A percentile compares a stretch with the other conserved stretches of the same genome.
Conservation (phyloP, 2,329 filamentous ascomycete species). For the Arthroderma sp. region DNA sequence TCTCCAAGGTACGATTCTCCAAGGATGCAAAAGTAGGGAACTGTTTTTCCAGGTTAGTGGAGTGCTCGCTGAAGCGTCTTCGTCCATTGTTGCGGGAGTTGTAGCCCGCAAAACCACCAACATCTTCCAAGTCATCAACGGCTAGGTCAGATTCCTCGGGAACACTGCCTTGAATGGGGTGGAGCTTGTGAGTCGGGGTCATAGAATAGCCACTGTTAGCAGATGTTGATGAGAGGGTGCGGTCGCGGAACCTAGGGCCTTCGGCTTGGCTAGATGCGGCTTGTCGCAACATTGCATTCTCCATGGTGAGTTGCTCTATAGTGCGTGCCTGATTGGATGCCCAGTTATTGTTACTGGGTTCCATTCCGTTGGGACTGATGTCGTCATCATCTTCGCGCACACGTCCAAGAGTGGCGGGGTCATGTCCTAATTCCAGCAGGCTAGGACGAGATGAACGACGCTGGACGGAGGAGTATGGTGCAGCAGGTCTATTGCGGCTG, state of each 20-base stretch:
- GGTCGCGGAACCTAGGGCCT: slow-evolving; percentile 27
- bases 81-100: slow-evolving; percentile 27
- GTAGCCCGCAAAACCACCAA: slow-evolving; percentile 31
- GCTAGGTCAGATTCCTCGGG: slow-evolving; percentile 35
- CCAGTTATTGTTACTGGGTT: slow-evolving; percentile 27
- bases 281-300: slow-evolving; percentile 38
- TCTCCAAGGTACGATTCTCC: slow-evolving; percentile 36
- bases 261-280: slow-evolving; percentile 30
- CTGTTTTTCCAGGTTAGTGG: slow-evolving; percentile 31
- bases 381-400: slow-evolving; percentile 41
- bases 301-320: slow-evolving; percentile 37
- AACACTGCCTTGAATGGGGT: slow-evolving; percentile 32
- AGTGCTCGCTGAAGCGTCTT: slow-evolving; percentile 37
- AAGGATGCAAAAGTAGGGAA: slow-evolving; percentile 26
- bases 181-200: slow-evolving; percentile 23
- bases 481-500: slow-evolving; percentile 28
- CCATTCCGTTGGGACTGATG: slow-evolving; percentile 29
- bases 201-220: slow-evolving; percentile 25
- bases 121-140: slow-evolving; percentile 35
- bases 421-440: slow-evolving; percentile 36
- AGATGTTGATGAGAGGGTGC: slow-evolving; percentile 32
- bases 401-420: slow-evolving; percentile 35
- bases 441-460: slow-evolving; percentile 60
- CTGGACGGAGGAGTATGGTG: slow-evolving; percentile 57
- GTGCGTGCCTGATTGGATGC: slow-evolving; percentile 32